Base-by-base conservation (phyloP, 352 stramenopile species). In the Globisporangium megalacanthum region DNA sequence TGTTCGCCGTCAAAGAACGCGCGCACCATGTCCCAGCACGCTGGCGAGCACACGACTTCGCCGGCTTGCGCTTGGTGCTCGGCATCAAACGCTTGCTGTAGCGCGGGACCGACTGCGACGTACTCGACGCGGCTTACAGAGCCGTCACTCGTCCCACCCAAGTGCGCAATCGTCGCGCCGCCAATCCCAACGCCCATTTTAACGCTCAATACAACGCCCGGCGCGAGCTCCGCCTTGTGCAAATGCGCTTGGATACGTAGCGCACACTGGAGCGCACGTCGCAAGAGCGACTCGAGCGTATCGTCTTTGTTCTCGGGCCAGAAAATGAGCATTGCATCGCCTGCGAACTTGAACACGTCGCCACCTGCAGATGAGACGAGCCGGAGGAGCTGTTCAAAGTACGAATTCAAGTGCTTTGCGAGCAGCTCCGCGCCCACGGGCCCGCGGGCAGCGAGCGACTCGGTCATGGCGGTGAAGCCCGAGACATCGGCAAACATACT, bases 291-390 rank as follows among this genome's bases (percentile, higher is more conserved):
- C 58, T 95, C 75, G 61, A 96, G 72, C 36, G 86, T 92, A 59
- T 96, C 86, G 31, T 97, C 83, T 57, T 96, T 92, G 68, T 91
- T 92, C 60, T 89, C 79, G 10, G 84, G 85, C 92, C 92, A 98
- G 52, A 98, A 92, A 45, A 98, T 92, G 55, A 98, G 89, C 79
- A 98, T 90, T 17, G 94, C 94, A 52, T 98, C 94, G n/a, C 94
- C 94, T 13, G 94, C 94, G 62, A 98, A 98, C 75, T 98, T 98
- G 69, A 98, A 95, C 19, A 96, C 88, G 69, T 97, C 89, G 45
- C 88, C 84, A 9, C 75, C 75, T 61, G 13, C 42, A 33, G 39
- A 33, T 13, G 83, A 87, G n/a, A 95, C 76, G 42, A 90, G 75
- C 22, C 79, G 64, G 44, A 95, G 56, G 8, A 95, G 68, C 70